phyloP scores from a whole-genome alignment of 148 eudicot species.

The Nepenthes gracilis region DNA sequence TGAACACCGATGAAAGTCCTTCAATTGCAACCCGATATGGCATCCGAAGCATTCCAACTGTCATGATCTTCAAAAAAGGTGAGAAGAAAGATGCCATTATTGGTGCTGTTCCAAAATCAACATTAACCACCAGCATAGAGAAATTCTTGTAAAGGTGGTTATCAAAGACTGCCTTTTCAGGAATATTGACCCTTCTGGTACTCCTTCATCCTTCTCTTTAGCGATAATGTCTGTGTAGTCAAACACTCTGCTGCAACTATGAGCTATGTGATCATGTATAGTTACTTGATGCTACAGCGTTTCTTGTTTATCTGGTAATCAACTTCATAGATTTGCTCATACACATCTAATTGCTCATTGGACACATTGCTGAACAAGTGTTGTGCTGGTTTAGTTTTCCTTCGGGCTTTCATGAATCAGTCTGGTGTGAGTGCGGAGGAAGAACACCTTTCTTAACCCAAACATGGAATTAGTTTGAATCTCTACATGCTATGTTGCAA shows the following conservation, averaged over 20 bases:
- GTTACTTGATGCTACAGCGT: neutral
- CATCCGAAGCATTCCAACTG: conserved; percentile 90
- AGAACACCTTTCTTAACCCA: too few relatives aligned
- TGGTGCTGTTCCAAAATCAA: conserved; percentile 89
- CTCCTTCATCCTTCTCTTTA: neutral
- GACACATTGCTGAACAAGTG: too few relatives aligned
- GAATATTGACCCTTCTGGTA: neutral
- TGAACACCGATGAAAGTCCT: conserved; percentile 83
- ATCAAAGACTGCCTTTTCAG: neutral
- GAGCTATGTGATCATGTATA: neutral
- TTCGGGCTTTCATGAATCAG: too few relatives aligned
- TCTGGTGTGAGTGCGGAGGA: too few relatives aligned
- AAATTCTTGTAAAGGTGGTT: conserved; percentile 47
- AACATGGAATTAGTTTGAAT: too few relatives aligned
- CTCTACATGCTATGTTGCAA: too few relatives aligned
- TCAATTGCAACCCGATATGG: conserved; percentile 60
- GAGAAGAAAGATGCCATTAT: conserved; percentile 86
- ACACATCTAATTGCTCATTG: too few relatives aligned
- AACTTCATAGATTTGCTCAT: too few relatives aligned
- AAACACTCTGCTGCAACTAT: neutral
- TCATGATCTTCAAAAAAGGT: conserved; percentile 74
- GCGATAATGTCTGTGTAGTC: neutral
- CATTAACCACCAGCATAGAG: conserved; percentile 62
- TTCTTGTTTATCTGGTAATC: too few relatives aligned
- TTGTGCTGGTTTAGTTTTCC: too few relatives aligned